Base-by-base conservation (phyloP, 1,284 basidiomycete genomes). In the Moniliophthora roreri region DNA sequence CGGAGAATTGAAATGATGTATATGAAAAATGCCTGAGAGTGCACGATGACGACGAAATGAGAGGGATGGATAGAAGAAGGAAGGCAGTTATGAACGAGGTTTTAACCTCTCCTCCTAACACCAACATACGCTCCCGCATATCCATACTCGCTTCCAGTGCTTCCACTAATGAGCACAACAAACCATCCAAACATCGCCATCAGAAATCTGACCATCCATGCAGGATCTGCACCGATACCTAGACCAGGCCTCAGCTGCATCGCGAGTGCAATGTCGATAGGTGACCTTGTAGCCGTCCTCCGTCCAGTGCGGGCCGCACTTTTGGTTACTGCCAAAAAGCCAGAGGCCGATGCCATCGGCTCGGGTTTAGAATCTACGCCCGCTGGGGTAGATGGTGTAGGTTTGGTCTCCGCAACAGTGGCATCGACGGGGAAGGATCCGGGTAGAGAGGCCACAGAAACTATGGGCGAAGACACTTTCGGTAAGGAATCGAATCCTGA, bases 141-240 rank as follows among this genome's bases (percentile, higher is more conserved):
- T 1, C 44, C 44, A 32, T 28, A 32, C 44, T 23, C 44, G 15
- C 28, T 51, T 18, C 48, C 55, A 6, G 28, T 42, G 39, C 48
- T 53, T 18, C 55, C 55, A 48, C 55, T 56, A 37, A 56, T 53
- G 13, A 75, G 61, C 21, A 85, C 73, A 26, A 81, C 76, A 61
- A 90, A 77, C 88, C 88, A 90, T 11, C 87, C 88, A 66, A 87
- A 89, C 66, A 89, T 78, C 21, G 84, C 75, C 84, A 90, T 87
- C 66, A 90, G 66, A 66, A 89, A 89, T 52, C 85, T 71, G 45
- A 89, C 84, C 72, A 89, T 78, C 87, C 87, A 90, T 32, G 87
- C 87, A 9, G 85, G 78, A 60, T 90, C 88, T 20, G 86, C 82
- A 44, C 84, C 81, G 13, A 79, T 63, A 32, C 85, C 84, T 21